Conservation (phyloP, 192 early-diverging fungal genomes). For the Coemansia aciculifera region DNA sequence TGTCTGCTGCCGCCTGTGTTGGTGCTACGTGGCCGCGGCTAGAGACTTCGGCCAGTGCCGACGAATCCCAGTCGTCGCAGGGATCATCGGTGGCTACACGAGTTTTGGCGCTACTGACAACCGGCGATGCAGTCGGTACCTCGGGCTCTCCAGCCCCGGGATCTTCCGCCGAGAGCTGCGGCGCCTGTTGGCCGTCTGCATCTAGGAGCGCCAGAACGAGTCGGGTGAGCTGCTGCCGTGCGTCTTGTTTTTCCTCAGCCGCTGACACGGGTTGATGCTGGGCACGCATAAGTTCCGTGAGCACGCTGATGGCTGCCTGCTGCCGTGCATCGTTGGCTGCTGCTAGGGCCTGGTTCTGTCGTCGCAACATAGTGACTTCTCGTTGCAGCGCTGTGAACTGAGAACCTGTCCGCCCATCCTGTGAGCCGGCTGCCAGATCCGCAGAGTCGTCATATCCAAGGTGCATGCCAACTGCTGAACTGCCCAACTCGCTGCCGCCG, state of each 20-base stretch:
- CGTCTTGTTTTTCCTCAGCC: neutral
- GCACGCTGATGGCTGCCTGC: conserved; percentile 25
- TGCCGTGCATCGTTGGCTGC: conserved; percentile 24
- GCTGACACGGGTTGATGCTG: conserved; percentile 1
- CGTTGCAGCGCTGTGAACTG: conserved; percentile 21
- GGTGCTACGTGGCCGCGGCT: conserved; percentile 16
- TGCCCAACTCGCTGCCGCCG: neutral
- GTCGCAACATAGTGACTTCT: conserved; percentile 31
- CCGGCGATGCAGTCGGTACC: neutral
- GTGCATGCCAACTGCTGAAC: neutral
- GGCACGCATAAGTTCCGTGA: conserved; percentile 14
- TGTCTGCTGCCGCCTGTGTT: conserved; percentile 15
- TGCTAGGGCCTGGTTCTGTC: conserved; percentile 25
- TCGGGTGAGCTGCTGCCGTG: conserved; percentile 26
- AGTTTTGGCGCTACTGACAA: conserved; percentile 1
- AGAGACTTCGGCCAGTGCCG: conserved; percentile 29
- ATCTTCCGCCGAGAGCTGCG: neutral
- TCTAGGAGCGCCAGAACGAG: conserved; percentile 35
- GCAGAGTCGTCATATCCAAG: neutral
- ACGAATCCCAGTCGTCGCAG: conserved; percentile 33
- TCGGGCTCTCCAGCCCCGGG: neutral
- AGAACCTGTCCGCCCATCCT: neutral
- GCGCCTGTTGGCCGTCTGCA: conserved; percentile 5
- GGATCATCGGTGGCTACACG: neutral
- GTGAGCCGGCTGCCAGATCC: neutral